Percentiles rank a stretch among this genome's conserved stretches.
These are phyloP conservation scores for Colletotrichum sp. DNA, from an alignment of 2,329 filamentous ascomycete species.

Conservation along the genomic window DNA sequence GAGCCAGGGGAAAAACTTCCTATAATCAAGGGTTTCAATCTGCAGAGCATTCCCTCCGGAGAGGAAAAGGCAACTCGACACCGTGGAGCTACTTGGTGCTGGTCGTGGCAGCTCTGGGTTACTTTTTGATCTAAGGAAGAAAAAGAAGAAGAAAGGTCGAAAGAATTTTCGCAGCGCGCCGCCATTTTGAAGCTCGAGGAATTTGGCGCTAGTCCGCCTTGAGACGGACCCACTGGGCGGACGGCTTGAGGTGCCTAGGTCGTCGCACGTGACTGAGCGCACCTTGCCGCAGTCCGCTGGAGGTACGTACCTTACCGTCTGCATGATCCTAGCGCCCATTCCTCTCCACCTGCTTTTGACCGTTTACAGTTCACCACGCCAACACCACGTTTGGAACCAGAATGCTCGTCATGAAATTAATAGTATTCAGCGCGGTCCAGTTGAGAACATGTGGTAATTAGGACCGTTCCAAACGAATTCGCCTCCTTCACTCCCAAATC, in stretches of 20 bases:
- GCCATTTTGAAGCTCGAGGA: neutral
- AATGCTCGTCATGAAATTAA: neutral
- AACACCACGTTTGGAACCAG: neutral
- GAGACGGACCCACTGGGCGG: neutral
- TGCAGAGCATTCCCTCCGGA: slow-evolving; percentile 58
- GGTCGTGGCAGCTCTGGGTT: slow-evolving; percentile 67
- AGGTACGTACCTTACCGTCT: neutral
- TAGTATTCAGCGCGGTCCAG: neutral
- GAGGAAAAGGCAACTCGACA: slow-evolving; percentile 65
- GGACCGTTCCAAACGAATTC: neutral
- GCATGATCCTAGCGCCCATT: neutral
- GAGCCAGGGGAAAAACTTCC: slow-evolving; percentile 62
- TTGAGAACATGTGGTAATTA: neutral
- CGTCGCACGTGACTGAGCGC: neutral
- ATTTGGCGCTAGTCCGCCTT: slow-evolving; percentile 26
- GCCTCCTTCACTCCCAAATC: neutral
- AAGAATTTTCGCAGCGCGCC: slow-evolving; percentile 30
- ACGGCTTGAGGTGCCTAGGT: neutral
- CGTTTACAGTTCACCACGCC: neutral
- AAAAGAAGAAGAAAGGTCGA: slow-evolving; percentile 44
- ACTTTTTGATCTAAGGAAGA: slow-evolving; percentile 66
- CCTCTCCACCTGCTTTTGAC: neutral
- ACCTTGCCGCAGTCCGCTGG: neutral
- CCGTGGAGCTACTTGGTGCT: slow-evolving; percentile 61
- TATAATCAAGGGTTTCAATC: slow-evolving; percentile 65